Conservation (phyloP, 257 asterid species). For the Capsicum pubescens region DNA sequence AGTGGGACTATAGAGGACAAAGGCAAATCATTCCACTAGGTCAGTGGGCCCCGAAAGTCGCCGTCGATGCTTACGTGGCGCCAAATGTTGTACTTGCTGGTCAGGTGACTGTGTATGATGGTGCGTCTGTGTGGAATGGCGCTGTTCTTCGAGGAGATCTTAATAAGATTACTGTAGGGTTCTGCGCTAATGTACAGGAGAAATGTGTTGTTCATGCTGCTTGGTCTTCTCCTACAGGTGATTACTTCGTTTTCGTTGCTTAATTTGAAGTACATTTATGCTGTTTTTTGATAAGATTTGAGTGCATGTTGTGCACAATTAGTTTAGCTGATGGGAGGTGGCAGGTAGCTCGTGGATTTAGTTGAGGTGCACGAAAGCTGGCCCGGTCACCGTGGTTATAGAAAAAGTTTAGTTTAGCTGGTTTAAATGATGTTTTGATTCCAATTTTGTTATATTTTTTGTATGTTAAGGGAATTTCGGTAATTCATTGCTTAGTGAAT, state of each 20-base stretch:
- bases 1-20: constrained; percentile 96
- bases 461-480: background rate
- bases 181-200: constrained; percentile 88
- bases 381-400: no score
- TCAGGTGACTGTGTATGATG: constrained; percentile 85
- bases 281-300: constrained; percentile 28
- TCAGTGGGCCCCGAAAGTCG: constrained; percentile 86
- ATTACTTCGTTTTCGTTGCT: background rate
- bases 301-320: background rate
- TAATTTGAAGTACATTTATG: background rate
- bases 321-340: background rate
- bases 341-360: no score
- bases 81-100: constrained; percentile 93
- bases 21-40: constrained; percentile 77
- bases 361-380: no score
- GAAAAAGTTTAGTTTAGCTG: no score
- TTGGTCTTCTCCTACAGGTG: constrained; percentile 91
- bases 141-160: constrained; percentile 86
- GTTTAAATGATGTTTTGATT: background rate
- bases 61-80: constrained; percentile 95
- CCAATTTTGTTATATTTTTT: background rate
- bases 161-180: constrained; percentile 81
- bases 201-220: constrained; percentile 88
- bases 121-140: constrained; percentile 91
- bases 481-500: background rate